These are phyloP conservation scores for Globisporangium lucens DNA, from an alignment of 352 stramenopile species.

Conservation along the genomic window DNA sequence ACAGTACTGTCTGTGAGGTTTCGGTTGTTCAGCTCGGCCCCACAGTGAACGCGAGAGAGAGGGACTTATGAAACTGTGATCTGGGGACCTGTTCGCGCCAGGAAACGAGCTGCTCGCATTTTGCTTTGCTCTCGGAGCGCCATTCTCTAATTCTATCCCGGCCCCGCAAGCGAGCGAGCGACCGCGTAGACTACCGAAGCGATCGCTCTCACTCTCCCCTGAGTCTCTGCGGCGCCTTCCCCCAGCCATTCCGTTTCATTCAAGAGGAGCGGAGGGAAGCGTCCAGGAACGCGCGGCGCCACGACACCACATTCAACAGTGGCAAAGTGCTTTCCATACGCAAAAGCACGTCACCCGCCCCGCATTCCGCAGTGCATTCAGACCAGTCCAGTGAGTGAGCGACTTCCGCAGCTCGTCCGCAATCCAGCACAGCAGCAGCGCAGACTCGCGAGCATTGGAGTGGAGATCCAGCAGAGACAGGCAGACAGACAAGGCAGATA, in stretches of 20 bases:
- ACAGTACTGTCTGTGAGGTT: neutral
- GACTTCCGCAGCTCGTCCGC: neutral
- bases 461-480: neutral
- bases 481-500: neutral
- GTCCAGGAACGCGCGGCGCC: slow-evolving; percentile 6
- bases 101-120: neutral
- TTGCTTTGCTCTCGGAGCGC: neutral
- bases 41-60: neutral
- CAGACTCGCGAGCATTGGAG: neutral
- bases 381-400: neutral
- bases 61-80: neutral
- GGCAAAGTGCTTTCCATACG: neutral
- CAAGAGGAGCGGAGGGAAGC: slow-evolving; percentile 12
- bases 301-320: slow-evolving; percentile 12
- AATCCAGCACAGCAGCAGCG: neutral
- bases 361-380: neutral
- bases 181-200: slow-evolving; percentile 6
- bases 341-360: slow-evolving; percentile 2
- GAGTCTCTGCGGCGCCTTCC: slow-evolving; percentile 7
- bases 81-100: neutral
- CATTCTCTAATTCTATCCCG: slow-evolving; percentile 13
- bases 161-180: slow-evolving; percentile 6
- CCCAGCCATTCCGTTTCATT: slow-evolving; percentile 10
- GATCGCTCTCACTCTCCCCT: neutral
- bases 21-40: neutral